Base-by-base conservation (phyloP, 1,139 yeast species). In the Zygoascus meyerae region DNA sequence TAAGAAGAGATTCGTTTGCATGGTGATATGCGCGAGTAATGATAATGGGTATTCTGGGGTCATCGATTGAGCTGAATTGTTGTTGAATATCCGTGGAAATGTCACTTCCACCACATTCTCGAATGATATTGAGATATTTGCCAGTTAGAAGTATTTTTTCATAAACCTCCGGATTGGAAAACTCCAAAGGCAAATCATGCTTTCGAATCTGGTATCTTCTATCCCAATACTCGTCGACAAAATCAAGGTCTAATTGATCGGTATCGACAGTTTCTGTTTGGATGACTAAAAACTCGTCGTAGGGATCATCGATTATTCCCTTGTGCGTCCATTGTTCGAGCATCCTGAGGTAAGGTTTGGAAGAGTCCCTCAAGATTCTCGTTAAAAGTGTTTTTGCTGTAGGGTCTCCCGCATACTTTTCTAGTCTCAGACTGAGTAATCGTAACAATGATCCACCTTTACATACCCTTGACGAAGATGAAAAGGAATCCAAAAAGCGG, bases 211-310 rank as follows among this genome's bases (percentile, higher is more conserved):
- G 77, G 62, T 78, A 92, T 48, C 87, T 78, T 51, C 86, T 86
- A 48, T 85, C 86, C 97, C 97, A 92, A 58, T 84, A 82, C 50
- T 83, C 81, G 55, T 89, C 95, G 50, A 80, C 60, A 35, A 61
- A 65, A 44, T 68, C 69, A 35, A 57, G 73, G 53, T 77, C 75
- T 15, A 75, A 63, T 43, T 72, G 71, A 52, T 75, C 73, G 6
- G 74, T 57, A 18, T 68, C 69, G 26, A 68, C 60, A 36, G 63
- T 58, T 42, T 66, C 70, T 2, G 45, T 33, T 33, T 46, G 45
- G 9, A 35, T 36, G 10, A 92, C 78, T 61, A 90, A 67, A 61
- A 94, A 94, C 63, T 94, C 99, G 40, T 82, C 81, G 58, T 79
- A 80, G 0, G 87, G 89, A 58, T 94, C 98, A 52, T 77, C 75